These are phyloP conservation scores for Anisogramma anomala DNA, from an alignment of 2,329 filamentous ascomycete species.

Conservation along the genomic window DNA sequence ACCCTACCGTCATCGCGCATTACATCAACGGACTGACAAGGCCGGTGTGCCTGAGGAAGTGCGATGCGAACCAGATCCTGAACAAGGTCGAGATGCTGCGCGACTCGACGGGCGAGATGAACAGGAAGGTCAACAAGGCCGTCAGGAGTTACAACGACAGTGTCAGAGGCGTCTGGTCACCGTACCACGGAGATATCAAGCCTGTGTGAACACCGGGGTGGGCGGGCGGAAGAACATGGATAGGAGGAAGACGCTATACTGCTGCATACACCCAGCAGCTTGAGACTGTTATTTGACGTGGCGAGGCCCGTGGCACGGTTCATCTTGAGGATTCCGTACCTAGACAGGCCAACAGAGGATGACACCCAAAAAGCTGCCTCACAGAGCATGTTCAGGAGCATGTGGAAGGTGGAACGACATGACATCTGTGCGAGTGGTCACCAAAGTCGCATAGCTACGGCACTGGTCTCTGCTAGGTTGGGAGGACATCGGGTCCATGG, in stretches of 20 bases:
- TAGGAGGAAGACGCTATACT: neutral
- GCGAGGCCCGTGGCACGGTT: neutral
- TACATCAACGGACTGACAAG: conserved; percentile 88
- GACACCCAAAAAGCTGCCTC: no score
- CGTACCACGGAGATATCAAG: conserved; percentile 52
- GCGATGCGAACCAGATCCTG: conserved; percentile 68
- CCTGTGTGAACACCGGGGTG: conserved; percentile 29
- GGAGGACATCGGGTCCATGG: no score
- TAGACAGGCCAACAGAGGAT: neutral
- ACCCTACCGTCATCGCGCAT: conserved; percentile 78
- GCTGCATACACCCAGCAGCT: conserved; percentile 1
- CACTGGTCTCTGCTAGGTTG: no score
- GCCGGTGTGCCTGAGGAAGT: conserved; percentile 77
- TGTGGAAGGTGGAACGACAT: no score
- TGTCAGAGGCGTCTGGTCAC: conserved; percentile 60
- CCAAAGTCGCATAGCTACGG: no score
- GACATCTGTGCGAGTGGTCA: no score
- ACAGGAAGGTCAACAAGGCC: conserved; percentile 51
- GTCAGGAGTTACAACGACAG: conserved; percentile 53
- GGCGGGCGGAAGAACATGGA: no score
- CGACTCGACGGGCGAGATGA: conserved; percentile 64
- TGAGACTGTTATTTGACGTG: neutral
- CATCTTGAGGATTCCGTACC: conserved; percentile 5
- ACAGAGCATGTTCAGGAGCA: no score
- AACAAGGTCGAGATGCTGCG: conserved; percentile 66